Percentiles rank a stretch among this genome's conserved stretches.
phyloP scores from a whole-genome alignment of 2,329 filamentous ascomycete species.

The Sordariomycetes sp. region DNA sequence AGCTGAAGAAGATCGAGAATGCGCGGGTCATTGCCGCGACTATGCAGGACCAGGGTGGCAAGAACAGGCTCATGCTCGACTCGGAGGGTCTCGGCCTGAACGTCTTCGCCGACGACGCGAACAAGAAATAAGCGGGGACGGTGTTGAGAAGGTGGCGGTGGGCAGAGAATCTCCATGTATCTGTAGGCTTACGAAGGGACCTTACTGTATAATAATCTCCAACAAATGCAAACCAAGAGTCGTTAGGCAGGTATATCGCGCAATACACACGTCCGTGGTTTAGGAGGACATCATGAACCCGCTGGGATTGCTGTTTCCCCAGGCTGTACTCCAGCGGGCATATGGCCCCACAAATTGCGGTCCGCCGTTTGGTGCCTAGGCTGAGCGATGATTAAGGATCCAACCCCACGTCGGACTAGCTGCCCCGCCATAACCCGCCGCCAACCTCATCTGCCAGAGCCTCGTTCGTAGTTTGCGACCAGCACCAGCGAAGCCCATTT shows the following conservation, averaged over 20 bases:
- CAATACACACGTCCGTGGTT: neutral
- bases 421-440: neutral
- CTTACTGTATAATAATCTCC: conserved; percentile 4
- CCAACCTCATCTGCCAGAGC: neutral
- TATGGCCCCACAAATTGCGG: neutral
- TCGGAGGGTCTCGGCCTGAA: conserved; percentile 84
- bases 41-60: conserved; percentile 71
- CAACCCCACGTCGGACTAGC: neutral
- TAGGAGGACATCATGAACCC: neutral
- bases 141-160: neutral
- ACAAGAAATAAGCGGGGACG: conserved; percentile 26
- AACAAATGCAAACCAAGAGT: neutral
- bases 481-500: neutral
- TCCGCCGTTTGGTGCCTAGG: neutral
- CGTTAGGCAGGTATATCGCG: neutral
- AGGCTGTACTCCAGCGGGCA: neutral
- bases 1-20: conserved; percentile 97
- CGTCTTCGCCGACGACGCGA: conserved; percentile 45
- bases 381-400: neutral
- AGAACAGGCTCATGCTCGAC: conserved; percentile 91
- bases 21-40: conserved; percentile 79
- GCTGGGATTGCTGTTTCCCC: neutral
- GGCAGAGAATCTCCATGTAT: conserved; percentile 1
- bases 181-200: conserved; percentile 1
- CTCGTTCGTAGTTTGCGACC: neutral